Conservation (phyloP, 1,284 basidiomycete genomes). For the Singerocomus rubriflavus region DNA sequence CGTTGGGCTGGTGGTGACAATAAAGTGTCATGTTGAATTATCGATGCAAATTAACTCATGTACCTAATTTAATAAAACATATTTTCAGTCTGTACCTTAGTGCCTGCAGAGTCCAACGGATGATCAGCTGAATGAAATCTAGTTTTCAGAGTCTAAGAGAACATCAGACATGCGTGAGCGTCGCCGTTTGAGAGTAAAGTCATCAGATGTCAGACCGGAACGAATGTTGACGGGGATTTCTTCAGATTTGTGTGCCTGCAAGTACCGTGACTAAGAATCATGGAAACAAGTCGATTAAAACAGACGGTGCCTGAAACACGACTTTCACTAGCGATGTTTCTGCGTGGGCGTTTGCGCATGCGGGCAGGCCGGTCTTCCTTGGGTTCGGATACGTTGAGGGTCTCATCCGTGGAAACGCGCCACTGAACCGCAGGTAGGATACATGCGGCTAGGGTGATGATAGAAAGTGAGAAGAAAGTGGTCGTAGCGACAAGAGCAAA, state of each 20-base stretch:
- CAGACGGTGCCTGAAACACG: constrained; percentile 22
- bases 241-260: constrained; percentile 29
- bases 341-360: constrained; percentile 27
- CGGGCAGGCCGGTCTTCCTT: constrained; percentile 26
- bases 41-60: constrained; percentile 24
- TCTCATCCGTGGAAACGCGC: constrained; percentile 16
- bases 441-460: constrained; percentile 41
- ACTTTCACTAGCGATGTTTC: constrained; percentile 17
- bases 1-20: constrained; percentile 1
- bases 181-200: constrained; percentile 38
- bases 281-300: constrained; percentile 2
- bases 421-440: constrained; percentile 47
- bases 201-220: constrained; percentile 20
- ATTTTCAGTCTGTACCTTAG: constrained; percentile 9
- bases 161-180: constrained; percentile 37
- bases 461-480: constrained; percentile 39
- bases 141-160: constrained; percentile 33
- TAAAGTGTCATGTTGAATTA: constrained; percentile 8
- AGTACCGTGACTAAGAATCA: constrained; percentile 17
- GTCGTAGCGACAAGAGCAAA: constrained; percentile 41
- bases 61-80: constrained; percentile 25
- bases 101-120: constrained; percentile 9
- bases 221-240: constrained; percentile 25
- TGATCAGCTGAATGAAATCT: constrained; percentile 12
- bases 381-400: constrained; percentile 6